These are phyloP conservation scores for Boeremia exigua DNA, from an alignment of 2,329 filamentous ascomycete species.

Conservation along the genomic window DNA sequence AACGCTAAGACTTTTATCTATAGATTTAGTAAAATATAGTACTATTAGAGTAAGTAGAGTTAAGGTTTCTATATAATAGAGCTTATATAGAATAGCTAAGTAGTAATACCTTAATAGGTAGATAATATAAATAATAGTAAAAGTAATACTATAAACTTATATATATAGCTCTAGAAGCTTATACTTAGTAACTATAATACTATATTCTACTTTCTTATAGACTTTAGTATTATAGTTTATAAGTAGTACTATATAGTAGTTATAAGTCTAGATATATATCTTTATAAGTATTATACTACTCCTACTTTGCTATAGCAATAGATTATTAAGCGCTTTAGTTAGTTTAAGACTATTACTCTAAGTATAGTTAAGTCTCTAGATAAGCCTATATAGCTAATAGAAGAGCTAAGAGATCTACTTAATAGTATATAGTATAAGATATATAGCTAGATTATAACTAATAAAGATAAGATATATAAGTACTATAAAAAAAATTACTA, in stretches of 20 bases:
- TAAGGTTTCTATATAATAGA: no score
- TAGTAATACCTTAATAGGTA: no score
- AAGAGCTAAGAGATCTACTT: not conserved
- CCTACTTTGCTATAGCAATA: not conserved
- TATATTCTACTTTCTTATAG: not conserved
- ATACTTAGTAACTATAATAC: not conserved
- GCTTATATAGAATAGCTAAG: no score
- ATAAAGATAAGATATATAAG: not conserved
- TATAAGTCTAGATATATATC: not conserved
- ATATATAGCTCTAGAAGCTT: no score
- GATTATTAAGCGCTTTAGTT: not conserved
- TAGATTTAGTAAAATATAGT: no score
- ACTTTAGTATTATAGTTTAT: slow-evolving; percentile 3
- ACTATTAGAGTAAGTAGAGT: no score
- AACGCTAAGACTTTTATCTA: no score
- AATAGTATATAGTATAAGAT: not conserved
- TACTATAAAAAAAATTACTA: not conserved
- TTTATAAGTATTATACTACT: not conserved
- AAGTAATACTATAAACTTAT: no score
- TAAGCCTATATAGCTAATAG: not conserved
- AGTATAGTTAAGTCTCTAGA: not conserved
- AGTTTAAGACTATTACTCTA: not conserved
- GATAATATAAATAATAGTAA: no score
- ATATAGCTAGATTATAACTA: not conserved
- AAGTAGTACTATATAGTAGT: not conserved